These are phyloP conservation scores for Paramecium bursaria DNA, from an alignment of 73 alveolate genomes.

Conservation along the genomic window DNA sequence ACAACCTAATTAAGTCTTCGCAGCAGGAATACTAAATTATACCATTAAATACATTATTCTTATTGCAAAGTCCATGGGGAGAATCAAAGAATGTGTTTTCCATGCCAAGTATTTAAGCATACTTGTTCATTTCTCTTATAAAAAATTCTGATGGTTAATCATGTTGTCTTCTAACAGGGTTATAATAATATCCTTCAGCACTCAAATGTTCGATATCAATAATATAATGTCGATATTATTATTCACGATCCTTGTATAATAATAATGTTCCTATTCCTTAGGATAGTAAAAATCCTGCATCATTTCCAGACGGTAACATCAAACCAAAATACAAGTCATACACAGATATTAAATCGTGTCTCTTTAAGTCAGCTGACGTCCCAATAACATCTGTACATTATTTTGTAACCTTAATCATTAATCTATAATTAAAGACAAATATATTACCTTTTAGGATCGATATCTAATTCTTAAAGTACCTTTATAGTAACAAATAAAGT, in stretches of 20 bases:
- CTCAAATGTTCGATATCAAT: slow-evolving; percentile 14
- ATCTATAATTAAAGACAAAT: no score
- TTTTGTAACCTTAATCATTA: slow-evolving; percentile 67
- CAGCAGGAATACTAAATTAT: slow-evolving; percentile 54
- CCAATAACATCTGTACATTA: slow-evolving; percentile 70
- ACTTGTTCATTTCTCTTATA: slow-evolving; percentile 73
- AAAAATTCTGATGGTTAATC: slow-evolving; percentile 25
- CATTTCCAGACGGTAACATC: slow-evolving; percentile 77
- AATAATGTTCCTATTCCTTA: slow-evolving; percentile 68
- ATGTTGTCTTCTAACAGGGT: background rate
- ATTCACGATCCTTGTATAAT: background rate
- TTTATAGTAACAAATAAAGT: slow-evolving; percentile 67
- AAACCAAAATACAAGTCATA: slow-evolving; percentile 71
- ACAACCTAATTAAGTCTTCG: background rate
- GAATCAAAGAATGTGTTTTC: slow-evolving; percentile 69
- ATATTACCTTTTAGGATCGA: slow-evolving; percentile 43
- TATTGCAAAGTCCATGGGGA: slow-evolving; percentile 76
- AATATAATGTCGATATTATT: background rate
- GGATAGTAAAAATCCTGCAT: slow-evolving; percentile 73
- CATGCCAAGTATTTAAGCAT: slow-evolving; percentile 71
- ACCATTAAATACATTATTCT: slow-evolving; percentile 66
- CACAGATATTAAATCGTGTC: slow-evolving; percentile 59
- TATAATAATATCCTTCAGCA: slow-evolving; percentile 45
- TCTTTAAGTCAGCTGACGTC: slow-evolving; percentile 72
- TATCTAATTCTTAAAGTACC: background rate